Conservation (phyloP, 2,329 filamentous ascomycete species). For the Aureobasidium musti region DNA sequence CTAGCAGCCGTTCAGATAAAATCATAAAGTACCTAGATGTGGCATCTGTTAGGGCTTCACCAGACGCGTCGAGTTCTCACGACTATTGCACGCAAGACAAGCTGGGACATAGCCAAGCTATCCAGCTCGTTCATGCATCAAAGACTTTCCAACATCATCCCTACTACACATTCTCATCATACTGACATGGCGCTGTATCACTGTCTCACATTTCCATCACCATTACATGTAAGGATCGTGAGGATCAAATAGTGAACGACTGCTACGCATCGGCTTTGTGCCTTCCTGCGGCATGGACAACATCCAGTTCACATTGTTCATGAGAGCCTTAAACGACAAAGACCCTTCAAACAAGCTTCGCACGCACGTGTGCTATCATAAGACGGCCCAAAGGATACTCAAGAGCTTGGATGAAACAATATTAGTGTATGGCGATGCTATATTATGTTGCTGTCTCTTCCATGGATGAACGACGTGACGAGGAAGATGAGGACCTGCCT, state of each 20-base stretch:
- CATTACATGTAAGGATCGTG: background rate
- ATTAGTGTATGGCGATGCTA: background rate
- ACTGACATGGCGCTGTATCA: background rate
- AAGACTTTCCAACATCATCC: background rate
- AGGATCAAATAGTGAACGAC: background rate
- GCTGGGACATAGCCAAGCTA: background rate
- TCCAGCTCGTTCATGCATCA: background rate
- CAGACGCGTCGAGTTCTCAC: background rate
- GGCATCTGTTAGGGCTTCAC: background rate
- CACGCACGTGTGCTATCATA: background rate
- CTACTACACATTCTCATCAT: background rate
- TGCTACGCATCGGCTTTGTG: background rate
- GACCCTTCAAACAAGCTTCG: too few species aligned
- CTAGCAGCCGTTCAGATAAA: background rate
- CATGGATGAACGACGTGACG: constrained; percentile 20
- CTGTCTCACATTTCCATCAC: background rate
- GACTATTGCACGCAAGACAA: background rate
- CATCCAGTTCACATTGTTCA: background rate
- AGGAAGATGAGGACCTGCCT: constrained; percentile 15
- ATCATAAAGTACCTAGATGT: background rate
- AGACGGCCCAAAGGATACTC: background rate
- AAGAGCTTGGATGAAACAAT: constrained; percentile 5
- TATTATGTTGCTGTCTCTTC: constrained; percentile 6
- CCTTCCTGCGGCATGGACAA: background rate
- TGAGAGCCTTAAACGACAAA: too few species aligned